Base-by-base conservation (phyloP, 1,284 basidiomycete species). In the Tilletia caries region DNA sequence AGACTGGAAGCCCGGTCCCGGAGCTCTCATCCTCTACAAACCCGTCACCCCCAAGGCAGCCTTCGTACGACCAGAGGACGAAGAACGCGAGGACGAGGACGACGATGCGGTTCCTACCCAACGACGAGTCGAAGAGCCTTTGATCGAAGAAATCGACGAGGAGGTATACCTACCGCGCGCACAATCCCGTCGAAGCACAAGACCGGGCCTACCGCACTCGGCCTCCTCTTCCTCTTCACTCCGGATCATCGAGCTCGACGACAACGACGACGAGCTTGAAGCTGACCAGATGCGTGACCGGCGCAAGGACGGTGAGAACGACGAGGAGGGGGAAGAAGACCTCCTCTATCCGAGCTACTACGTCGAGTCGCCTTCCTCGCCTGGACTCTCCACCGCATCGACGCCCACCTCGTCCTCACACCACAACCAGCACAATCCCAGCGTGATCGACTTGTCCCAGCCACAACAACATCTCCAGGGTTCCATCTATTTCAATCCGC, bases 11-110 rank as follows among this genome's bases (percentile, higher is more conserved):
- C 43, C 43, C 12, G 10, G 10, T 20, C 10, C 48, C 20, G 54
- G 54, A 18, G 54, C 54, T 18, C 54, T 60, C 25, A 32, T 60
- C 2, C 54, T 60, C 54, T 60, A 60, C 54, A 60, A 60, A 27
- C 54, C 54, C 12, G 25, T 60, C 54, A 60, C 18, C 8, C 54
- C 54, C 54, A 60, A 60, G 27, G 20, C 54, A 29, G 54, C 54
- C 4, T 60, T 29, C 32, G 54, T 60, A 6, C 23, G 54, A 32
- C 25, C 54, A 25, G 54, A 60, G 29, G 54, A 60, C 32, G 54
- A 60, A 60, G 54, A 60, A 5, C 23, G 54, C 8, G 54, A 60
- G 20, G 54, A 60, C 54, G 54, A 50, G 48, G 20, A 50, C 20
- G 48, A 50, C 3, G 48, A 50, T 5, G 48, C 48, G 48, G 6